Evolutionary conservation across 192 early-diverging fungal genomes (phyloP), one percentile per base, ranked within the genome.

Genomic region (Diversispora eburnea): DNA sequence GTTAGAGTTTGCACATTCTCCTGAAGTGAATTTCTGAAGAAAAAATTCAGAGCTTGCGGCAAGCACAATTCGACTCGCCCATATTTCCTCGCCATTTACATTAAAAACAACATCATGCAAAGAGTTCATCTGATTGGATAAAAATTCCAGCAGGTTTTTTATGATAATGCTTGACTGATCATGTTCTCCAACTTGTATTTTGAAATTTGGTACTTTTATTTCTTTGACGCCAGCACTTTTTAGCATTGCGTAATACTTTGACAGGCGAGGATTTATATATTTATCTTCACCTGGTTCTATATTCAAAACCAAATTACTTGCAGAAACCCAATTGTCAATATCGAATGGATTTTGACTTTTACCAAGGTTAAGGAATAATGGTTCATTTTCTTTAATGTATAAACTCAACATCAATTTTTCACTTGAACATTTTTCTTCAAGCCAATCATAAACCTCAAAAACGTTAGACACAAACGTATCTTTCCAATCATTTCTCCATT

Each of bases 91-190:
- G 3, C 48, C 48, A 43, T 56, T 39, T 33, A 70, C 52, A 45
- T 39, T 43, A 56, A 70, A 70, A 45, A 54, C 39, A 15, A 56
- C 41, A 8, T 70, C 67, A 45, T 70, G 67, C n/a, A 70, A 42
- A 0, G 20, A 42, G 7, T 0, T 42, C 7, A 7, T n/a, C 9
- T 56, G 41, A 56, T 55, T 54, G 6, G 55, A 45, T 19, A 70
- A 19, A 70, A 54, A 20, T 20, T 19, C 39, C 9, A 54, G 15
- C 20, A 55, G 3, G 0, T 1, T 19, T 0, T 8, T 56, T 17
- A 42, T 22, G 13, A 1, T 20, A 46, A 45, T 5, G n/a, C 55
- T 41, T 12, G 52, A 33, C 12, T 70, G 67, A 43, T 70, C 10
- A 17, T 70, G 45, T 56, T 42, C 4, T 52, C 51, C 39, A 10